A percentile compares a stretch with the other conserved stretches of the same genome.
phyloP scores from a whole-genome alignment of 129 eudicot species.

The Silybum marianum region DNA sequence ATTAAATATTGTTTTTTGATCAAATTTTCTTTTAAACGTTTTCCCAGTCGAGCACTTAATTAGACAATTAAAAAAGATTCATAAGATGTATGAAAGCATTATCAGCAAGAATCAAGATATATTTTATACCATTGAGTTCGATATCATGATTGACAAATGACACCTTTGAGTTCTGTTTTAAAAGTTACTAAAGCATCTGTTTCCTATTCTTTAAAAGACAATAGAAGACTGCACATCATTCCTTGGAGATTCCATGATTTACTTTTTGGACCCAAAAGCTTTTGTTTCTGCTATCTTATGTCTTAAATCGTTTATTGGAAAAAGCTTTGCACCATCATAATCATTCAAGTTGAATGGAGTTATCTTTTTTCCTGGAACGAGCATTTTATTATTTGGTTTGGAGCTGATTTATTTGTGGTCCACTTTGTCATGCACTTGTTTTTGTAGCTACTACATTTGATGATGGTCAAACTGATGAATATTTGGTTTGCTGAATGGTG shows the following conservation, averaged over 20 bases:
- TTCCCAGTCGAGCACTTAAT: neutral
- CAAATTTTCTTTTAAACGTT: neutral
- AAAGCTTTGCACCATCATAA: neutral
- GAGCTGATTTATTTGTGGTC: neutral
- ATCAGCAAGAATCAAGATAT: neutral
- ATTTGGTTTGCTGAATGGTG: slow-evolving; percentile 14
- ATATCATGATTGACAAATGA: neutral
- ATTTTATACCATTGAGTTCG: neutral
- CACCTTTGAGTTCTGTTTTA: neutral
- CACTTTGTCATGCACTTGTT: neutral
- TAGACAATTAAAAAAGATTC: neutral
- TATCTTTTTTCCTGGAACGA: neutral
- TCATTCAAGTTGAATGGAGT: neutral
- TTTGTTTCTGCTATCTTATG: neutral
- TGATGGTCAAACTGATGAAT: neutral
- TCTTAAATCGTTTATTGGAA: neutral
- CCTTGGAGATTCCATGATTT: too few species aligned
- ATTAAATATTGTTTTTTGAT: too few species aligned
- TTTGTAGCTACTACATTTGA: neutral
- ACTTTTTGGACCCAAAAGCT: too few species aligned
- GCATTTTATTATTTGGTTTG: neutral
- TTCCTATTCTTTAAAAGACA: neutral
- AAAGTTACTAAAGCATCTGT: neutral
- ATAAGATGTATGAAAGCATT: neutral
- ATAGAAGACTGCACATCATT: too few species aligned